Conservation (phyloP, 257 asterid genomes). For the Plantago ovata region DNA sequence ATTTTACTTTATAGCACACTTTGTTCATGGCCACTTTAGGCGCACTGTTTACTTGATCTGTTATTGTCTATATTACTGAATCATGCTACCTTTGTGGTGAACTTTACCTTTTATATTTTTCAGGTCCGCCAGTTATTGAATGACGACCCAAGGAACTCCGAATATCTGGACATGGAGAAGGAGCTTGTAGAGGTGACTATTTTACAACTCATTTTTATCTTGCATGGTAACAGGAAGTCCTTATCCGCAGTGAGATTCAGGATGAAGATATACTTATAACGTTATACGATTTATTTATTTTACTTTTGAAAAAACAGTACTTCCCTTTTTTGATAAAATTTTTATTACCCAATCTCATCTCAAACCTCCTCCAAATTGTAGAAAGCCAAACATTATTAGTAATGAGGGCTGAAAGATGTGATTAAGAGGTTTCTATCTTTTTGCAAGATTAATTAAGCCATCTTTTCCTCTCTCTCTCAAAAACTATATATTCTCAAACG, state of each 20-base stretch:
- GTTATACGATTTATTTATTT: constrained; percentile 4
- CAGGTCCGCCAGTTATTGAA: constrained; percentile 70
- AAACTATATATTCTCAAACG: constrained; percentile 48
- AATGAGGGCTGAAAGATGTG: constrained; percentile 16
- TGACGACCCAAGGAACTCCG: constrained; percentile 80
- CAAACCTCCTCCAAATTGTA: constrained; percentile 10
- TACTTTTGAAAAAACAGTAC: no score
- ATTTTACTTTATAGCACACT: no score
- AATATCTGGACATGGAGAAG: constrained; percentile 90
- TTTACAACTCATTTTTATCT: constrained; percentile 13
- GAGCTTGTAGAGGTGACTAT: constrained; percentile 86
- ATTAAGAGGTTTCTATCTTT: constrained; percentile 16
- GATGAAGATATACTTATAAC: constrained; percentile 5
- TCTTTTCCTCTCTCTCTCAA: constrained; percentile 41
- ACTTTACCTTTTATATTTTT: constrained; percentile 12
- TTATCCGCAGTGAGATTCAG: not conserved
- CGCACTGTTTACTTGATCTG: no score
- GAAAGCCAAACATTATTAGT: constrained; percentile 4
- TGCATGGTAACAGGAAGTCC: not conserved
- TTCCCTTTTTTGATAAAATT: not conserved
- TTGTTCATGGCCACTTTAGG: no score
- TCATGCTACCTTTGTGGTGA: constrained; percentile 10
- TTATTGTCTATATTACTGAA: no score
- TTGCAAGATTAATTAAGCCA: constrained; percentile 20
- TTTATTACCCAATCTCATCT: constrained; percentile 15